phyloP scores from a whole-genome alignment of 2,329 filamentous ascomycete genomes.

The Fusarium drepaniforme region DNA sequence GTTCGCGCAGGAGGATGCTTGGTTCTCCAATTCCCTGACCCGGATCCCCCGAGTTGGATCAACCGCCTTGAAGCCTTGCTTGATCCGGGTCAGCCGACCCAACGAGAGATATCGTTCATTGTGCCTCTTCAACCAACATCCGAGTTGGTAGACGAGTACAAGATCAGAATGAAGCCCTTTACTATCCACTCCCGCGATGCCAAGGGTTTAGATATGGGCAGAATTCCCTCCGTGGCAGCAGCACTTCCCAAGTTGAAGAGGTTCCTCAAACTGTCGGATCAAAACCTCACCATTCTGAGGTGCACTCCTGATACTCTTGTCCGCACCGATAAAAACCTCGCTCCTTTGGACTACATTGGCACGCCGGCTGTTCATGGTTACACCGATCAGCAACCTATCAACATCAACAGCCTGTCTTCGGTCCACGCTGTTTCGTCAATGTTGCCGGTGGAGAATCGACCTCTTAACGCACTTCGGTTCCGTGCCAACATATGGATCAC shows the following conservation, averaged over 20 bases:
- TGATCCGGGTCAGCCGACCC: background rate
- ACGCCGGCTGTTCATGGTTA: slow-evolving; percentile 32
- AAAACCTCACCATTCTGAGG: slow-evolving; percentile 17
- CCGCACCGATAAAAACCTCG: slow-evolving; percentile 26
- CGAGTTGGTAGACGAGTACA: background rate
- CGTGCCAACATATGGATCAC: slow-evolving; percentile 36
- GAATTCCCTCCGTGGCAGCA: slow-evolving; percentile 2
- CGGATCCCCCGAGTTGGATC: background rate
- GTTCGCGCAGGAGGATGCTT: slow-evolving; percentile 5
- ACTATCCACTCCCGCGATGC: slow-evolving; percentile 25
- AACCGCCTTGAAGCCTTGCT: background rate
- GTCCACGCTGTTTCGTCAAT: slow-evolving; percentile 29
- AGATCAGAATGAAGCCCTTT: slow-evolving; percentile 11
- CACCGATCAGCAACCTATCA: slow-evolving; percentile 37
- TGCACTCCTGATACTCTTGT: slow-evolving; percentile 25
- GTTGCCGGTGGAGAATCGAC: slow-evolving; percentile 25
- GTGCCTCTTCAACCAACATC: background rate
- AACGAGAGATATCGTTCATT: background rate
- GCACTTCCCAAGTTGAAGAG: slow-evolving; percentile 23
- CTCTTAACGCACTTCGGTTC: slow-evolving; percentile 33
- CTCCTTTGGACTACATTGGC: slow-evolving; percentile 25
- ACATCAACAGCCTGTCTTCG: slow-evolving; percentile 31
- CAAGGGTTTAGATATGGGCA: slow-evolving; percentile 18
- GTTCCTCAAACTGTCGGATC: slow-evolving; percentile 24
- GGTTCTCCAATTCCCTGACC: slow-evolving; percentile 19